These are phyloP conservation scores for Podospora pseudoanserina DNA, from an alignment of 495 filamentous ascomycete species.

Conservation along the genomic window DNA sequence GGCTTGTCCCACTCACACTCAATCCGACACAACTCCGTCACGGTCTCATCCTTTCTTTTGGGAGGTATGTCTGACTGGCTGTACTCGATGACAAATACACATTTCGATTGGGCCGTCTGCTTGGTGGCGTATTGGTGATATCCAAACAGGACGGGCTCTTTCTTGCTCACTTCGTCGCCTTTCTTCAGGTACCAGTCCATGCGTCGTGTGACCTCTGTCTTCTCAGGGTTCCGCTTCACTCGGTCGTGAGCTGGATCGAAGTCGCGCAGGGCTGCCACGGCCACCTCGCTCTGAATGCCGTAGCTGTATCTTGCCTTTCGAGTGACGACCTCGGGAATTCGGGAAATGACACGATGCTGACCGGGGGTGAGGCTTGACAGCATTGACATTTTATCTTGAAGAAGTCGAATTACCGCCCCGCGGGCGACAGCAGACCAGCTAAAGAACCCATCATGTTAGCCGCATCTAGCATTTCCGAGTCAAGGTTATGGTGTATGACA, in stretches of 20 bases:
- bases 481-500: not conserved
- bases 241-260: not conserved
- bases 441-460: not conserved
- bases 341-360: not conserved
- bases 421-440: conserved; percentile 27
- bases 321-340: conserved; percentile 16
- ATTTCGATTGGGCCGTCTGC: not conserved
- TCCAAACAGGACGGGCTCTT: not conserved
- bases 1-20: conserved; percentile 15
- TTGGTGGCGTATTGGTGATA: not conserved
- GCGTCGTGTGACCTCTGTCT: not conserved
- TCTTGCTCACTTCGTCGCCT: conserved; percentile 8
- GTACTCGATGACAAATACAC: conserved; percentile 1
- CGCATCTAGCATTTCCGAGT: not conserved
- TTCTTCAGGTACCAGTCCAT: conserved; percentile 17
- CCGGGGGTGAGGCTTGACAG: not conserved
- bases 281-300: conserved; percentile 7
- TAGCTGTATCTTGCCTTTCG: conserved; percentile 21
- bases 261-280: not conserved
- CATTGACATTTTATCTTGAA: conserved; percentile 11
- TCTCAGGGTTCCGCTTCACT: not conserved
- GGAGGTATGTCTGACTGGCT: conserved; percentile 6
- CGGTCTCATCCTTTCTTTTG: not conserved
- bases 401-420: conserved; percentile 25
- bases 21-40: conserved; percentile 12